These are phyloP conservation scores for Ophiostoma ulmi DNA, from an alignment of 2,329 filamentous ascomycete genomes.

Conservation along the genomic window DNA sequence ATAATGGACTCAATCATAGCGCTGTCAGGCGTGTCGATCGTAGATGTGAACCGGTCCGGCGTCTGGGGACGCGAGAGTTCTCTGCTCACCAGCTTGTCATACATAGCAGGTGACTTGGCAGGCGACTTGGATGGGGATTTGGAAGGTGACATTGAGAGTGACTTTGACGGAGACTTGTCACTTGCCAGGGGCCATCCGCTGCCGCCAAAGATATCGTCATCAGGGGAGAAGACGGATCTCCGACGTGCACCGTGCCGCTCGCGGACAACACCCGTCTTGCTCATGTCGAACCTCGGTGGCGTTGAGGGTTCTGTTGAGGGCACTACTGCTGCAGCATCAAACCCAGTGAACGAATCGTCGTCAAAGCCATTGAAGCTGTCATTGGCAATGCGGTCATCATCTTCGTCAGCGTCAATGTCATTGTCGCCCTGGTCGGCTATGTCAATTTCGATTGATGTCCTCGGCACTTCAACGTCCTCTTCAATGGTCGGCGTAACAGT, in stretches of 20 bases:
- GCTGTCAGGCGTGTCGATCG: constrained; percentile 33
- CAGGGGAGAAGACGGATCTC: constrained; percentile 59
- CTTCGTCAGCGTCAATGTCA: constrained; percentile 31
- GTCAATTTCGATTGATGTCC: constrained; percentile 39
- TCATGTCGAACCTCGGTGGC: constrained; percentile 36
- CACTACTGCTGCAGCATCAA: constrained; percentile 30
- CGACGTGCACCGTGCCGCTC: constrained; percentile 50
- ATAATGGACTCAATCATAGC: constrained; percentile 58
- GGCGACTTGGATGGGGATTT: constrained; percentile 33
- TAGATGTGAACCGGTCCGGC: constrained; percentile 34
- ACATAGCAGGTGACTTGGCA: constrained; percentile 1
- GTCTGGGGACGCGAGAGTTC: constrained; percentile 37
- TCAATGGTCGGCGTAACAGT: constrained; percentile 27
- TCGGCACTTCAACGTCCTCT: constrained; percentile 33
- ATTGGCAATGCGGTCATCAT: constrained; percentile 42
- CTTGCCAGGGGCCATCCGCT: constrained; percentile 41
- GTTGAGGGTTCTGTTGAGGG: not conserved
- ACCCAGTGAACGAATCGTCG: constrained; percentile 41
- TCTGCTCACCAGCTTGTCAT: constrained; percentile 20
- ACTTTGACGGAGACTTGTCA: constrained; percentile 33
- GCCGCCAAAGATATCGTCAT: constrained; percentile 61
- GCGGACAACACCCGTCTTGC: constrained; percentile 49
- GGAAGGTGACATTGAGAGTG: constrained; percentile 32
- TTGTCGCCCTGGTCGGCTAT: constrained; percentile 28
- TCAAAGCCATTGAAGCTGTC: constrained; percentile 44